Evolutionary conservation across 1,139 yeast species (phyloP), one percentile per base, ranked within the genome.

Genomic region (Kurtzmaniella quercitrusa): DNA sequence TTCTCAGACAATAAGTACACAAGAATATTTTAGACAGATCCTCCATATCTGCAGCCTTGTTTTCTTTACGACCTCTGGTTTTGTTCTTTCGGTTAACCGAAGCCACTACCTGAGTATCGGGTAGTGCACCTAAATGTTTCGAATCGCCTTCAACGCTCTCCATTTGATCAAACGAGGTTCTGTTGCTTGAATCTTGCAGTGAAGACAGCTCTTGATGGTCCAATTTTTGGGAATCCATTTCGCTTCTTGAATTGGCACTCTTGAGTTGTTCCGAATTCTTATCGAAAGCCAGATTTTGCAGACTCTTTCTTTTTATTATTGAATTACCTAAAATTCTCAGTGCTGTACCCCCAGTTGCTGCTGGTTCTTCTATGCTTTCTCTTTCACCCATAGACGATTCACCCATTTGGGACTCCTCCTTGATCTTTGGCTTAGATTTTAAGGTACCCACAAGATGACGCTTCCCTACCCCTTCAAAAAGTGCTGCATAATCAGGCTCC

Each of bases 1-100:
- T 63, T 54, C 85, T 67, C 40, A 78, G 72, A 55, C 88, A 82
- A 53, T 68, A 71, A 44, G 68, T 70, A 48, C 78, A 73, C 41
- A 70, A 57, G 51, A 58, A 73, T 25, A 73, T 70, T 54, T 73
- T 73, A 10, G 70, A 43, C 55, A 54, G 63, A 49, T 73, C 78
- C 44, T 60, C 62, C 53, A 70, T 53, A 50, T 73, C 78, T 1
- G 77, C 77, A 43, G 68, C 72, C 47, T 70, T 70, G 50, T 72
- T 72, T 44, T 73, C 77, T 49, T 73, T 73, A 21, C 78, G 62
- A 3, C 78, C 78, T 37, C 78, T 61, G 1, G 73, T 69, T 16
- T 73, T 59, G 40, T 58, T 63, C 44, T 66, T 68, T 46, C 65
- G 65, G 14, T 65, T 63, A 4, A 65, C 60, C 38, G 58, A 59